Conservation (phyloP, 2,329 filamentous ascomycete genomes). For the Fonsecaea erecta region DNA sequence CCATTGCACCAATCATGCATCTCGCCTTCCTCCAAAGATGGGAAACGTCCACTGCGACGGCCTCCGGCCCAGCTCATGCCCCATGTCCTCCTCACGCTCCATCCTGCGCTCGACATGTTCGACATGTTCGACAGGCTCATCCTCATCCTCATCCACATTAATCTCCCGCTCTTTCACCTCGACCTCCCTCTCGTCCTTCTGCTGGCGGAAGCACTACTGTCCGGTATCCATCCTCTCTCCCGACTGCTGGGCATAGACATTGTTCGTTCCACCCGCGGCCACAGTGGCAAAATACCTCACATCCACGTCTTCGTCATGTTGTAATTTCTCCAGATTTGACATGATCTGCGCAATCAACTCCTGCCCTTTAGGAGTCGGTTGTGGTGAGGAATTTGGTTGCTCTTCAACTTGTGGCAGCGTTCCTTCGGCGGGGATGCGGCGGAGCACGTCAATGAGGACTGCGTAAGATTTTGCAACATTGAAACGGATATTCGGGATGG, state of each 20-base stretch:
- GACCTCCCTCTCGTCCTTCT: slow-evolving; percentile 4
- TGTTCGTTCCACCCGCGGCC: slow-evolving; percentile 64
- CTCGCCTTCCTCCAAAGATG: slow-evolving; percentile 12
- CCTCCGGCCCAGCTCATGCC: slow-evolving; percentile 12
- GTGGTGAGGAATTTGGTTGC: slow-evolving; percentile 60
- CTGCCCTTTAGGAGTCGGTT: slow-evolving; percentile 71
- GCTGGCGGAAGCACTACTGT: slow-evolving; percentile 28
- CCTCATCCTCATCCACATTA: slow-evolving; percentile 5
- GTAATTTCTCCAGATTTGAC: slow-evolving; percentile 90
- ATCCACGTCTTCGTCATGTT: slow-evolving; percentile 97
- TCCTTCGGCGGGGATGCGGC: slow-evolving; percentile 84
- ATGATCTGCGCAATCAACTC: slow-evolving; percentile 85
- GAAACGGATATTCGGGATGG: slow-evolving; percentile 98
- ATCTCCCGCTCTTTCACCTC: slow-evolving; percentile 17
- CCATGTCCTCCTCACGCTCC: not conserved
- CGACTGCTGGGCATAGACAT: slow-evolving; percentile 47
- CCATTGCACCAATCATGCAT: not conserved
- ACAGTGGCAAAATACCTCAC: slow-evolving; percentile 97
- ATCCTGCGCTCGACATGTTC: slow-evolving; percentile 1
- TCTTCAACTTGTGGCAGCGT: slow-evolving; percentile 87
- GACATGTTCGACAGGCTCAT: not conserved
- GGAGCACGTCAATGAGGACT: slow-evolving; percentile 86
- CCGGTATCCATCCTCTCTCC: slow-evolving; percentile 49
- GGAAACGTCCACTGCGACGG: slow-evolving; percentile 14
- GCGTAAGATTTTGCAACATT: slow-evolving; percentile 98